Base-by-base conservation (phyloP, 495 filamentous ascomycete species). In the Podospora pseudocomata region DNA sequence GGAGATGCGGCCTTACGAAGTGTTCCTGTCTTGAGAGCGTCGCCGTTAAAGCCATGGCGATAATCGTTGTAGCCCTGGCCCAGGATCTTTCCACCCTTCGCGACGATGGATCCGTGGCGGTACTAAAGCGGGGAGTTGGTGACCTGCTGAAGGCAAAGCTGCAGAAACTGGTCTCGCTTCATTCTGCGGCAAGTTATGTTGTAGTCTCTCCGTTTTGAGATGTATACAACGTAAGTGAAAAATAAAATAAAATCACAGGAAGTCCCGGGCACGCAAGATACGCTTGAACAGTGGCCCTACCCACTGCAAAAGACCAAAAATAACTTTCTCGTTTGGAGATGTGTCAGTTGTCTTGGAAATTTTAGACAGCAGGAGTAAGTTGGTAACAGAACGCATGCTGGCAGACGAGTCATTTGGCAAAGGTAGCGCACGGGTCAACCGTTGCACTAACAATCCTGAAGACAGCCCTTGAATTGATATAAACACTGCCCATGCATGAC, bases 81-180 rank as follows among this genome's bases (percentile, higher is more conserved):
- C 64, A 86, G 80, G 63, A 85, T 76, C 67, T 84, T 85, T 59
- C 84, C 82, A 59, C 83, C 83, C 56, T 83, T 81, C 59, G 83
- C 83, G 64, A 84, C 78, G 75, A 85, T 81, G 58, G 77, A 78
- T 18, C 82, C 83, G 74, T 84, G 83, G 67, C 81, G 80, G 72
- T 81, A 82, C 72, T 76, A 78, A 28, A 85, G 82, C 27, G 82
- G 78, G 16, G 83, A 85, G 20, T 79, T 76, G 56, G 82, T 70
- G 54, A 83, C 83, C 76, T 85, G 82, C 76, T 83, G 78, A 59
- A 85, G 81, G 76, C 83, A 84, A 44, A 84, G 76, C 66, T 76
- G 77, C 44, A 85, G 76, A 68, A 81, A 84, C 56, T 75, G 71
- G 55, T 79, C 74, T 63, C 70, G 75, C 68, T 71, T 73, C 71